Percentiles rank a stretch among this genome's conserved stretches.
Evolutionary conservation across 768 basidiomycete genomes (phyloP).

Genomic region (Xerocomellus chrysenteron): DNA sequence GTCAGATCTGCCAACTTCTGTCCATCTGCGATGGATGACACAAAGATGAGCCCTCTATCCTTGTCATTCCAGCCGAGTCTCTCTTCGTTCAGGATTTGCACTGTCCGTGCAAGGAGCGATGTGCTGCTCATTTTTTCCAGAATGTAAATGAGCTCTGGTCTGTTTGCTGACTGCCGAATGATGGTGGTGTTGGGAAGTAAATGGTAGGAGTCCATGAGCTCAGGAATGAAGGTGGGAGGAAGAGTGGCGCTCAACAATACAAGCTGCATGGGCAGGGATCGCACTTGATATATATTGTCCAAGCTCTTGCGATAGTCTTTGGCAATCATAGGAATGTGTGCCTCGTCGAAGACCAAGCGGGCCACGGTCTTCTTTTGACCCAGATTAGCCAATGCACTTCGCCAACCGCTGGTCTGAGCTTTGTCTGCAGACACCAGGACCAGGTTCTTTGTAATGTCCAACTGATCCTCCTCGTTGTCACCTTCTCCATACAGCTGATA

Average conservation of each 20-base stretch:
- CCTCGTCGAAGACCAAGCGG: constrained; percentile 22
- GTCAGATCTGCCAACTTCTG: neutral
- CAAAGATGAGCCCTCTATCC: constrained; percentile 13
- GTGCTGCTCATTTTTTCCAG: constrained; percentile 1
- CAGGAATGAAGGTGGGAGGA: neutral
- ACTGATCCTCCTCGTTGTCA: too few relatives aligned
- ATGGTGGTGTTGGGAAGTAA: neutral
- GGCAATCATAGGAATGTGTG: constrained; percentile 11
- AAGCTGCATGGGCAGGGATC: neutral
- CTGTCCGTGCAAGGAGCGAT: neutral
- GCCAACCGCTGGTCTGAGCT: constrained; percentile 2
- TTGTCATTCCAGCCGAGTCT: rapidly evolving
- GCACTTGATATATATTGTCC: too few relatives aligned
- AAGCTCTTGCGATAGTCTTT: neutral
- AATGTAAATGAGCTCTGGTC: neutral
- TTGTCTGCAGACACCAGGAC: neutral
- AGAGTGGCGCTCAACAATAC: constrained; percentile 23
- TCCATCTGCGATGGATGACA: neutral
- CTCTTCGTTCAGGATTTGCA: neutral
- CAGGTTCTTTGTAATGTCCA: neutral
- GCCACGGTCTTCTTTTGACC: neutral
- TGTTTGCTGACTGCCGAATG: neutral
- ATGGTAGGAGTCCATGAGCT: neutral
- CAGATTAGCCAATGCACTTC: neutral
- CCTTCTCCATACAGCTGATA: neutral